Conservation (phyloP, 1,284 basidiomycete species). For the Trametes hirsuta region DNA sequence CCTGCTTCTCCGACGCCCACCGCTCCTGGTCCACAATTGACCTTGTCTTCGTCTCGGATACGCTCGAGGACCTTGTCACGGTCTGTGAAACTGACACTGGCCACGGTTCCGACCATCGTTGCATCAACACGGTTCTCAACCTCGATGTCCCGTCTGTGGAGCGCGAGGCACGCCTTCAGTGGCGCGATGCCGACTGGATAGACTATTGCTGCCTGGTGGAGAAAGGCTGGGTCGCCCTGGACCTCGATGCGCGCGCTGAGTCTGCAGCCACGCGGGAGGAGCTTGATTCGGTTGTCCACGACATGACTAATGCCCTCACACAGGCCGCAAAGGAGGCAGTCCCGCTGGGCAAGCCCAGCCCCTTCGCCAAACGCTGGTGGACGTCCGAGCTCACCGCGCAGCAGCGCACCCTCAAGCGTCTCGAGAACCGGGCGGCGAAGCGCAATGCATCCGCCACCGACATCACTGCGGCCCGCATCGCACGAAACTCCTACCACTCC, state of each 20-base stretch:
- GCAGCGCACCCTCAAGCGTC: background rate
- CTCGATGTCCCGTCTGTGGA: background rate
- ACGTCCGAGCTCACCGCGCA: background rate
- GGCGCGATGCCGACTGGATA: slow-evolving; percentile 1
- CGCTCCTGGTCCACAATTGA: slow-evolving; percentile 11
- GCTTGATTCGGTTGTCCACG: background rate
- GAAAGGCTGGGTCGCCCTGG: background rate
- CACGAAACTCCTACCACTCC: background rate
- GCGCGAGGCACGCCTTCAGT: background rate
- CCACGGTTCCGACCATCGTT: background rate
- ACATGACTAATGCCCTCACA: background rate
- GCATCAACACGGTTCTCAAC: background rate
- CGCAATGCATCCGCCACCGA: background rate
- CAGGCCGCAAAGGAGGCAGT: background rate
- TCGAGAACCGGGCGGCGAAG: background rate
- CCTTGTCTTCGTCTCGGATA: background rate
- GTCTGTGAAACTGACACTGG: background rate
- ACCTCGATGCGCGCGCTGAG: background rate
- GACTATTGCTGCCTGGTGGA: background rate
- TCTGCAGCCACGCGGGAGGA: background rate
- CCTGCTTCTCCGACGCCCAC: background rate
- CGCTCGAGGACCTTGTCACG: background rate
- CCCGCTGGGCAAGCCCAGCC: background rate
- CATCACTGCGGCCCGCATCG: background rate
- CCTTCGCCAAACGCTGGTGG: slow-evolving; percentile 3